Evolutionary conservation across 345 rosid species (phyloP), one percentile per base, ranked within the genome.

Genomic region (Boechera retrofracta): DNA sequence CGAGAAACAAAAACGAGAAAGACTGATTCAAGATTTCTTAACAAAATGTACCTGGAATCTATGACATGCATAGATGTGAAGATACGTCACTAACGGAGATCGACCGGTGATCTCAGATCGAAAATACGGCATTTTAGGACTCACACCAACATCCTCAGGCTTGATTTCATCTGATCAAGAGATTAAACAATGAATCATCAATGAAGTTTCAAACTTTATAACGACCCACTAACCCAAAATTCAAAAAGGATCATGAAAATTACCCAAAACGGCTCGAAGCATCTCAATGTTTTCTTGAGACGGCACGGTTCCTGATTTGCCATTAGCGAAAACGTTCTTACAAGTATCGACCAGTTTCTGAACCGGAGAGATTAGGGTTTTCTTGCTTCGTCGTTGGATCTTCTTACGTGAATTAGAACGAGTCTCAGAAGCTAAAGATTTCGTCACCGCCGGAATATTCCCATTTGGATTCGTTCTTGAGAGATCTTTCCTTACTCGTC

Each of bases 331-430:
- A 3, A 95, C 98, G 38, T 88, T 87, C 80, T 72, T 86, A 85
- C 99, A 95, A 63, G 93, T 84, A 36, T 89, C 82, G 67, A 76
- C 88, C 15, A 95, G 87, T 82, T 71, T 86, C 86, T 91, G 99
- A 31, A 91, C 87, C 6, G 87, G 87, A 67, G 45, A 67, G 53
- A 62, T 13, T n/a, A 45, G 53, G 18, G 56, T 28, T 49, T 24
- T 73, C 71, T 79, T 79, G 52, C 36, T 74, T 18, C 75, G 60
- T 56, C 79, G 29, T 1, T 74, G 71, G 6, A 69, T 41, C 66
- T 62, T 79, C 62, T 74, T 79, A 63, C 71, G 75, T 35, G 77
- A 65, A 15, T 49, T 72, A 15, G 76, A 48, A 58, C 48, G 69
- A 67, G 31, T 57, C 51, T 55, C 73, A n/a, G 55, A 2, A 28